Evolutionary conservation across 2,329 filamentous ascomycete genomes (phyloP), one percentile per base, ranked within the genome.

Genomic region (Gnomoniopsis smithogilvyi): DNA sequence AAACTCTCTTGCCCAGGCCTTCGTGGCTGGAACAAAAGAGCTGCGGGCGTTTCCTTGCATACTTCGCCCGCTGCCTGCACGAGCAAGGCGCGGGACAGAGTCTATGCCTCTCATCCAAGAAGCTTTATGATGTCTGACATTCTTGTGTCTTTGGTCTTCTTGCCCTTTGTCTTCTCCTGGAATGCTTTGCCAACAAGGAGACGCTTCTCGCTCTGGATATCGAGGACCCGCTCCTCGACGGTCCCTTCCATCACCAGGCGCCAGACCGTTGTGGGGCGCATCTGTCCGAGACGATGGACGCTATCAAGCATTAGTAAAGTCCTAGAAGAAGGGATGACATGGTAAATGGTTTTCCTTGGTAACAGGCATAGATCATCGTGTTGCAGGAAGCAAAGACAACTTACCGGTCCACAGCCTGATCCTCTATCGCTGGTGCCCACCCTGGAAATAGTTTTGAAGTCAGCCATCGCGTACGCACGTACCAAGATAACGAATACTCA

Each of bases 341-440:
- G n/a, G n/a, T n/a, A n/a, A n/a, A n/a, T n/a, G 26, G 4, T 30
- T 30, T 30, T 30, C 8, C 4, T 30, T 30, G 26, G 26, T 4
- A 30, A 30, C 26, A 30, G 26, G 4, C 26, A 30, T n/a, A 30
- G 26, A 30, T 8, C 26, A 8, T 8, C 26, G 26, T 30, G 4
- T 30, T 30, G 26, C 26, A 30, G 26, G 26, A 30, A 8, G 8
- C 26, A 4, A 4, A 4, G 26, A 30, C 8, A 4, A 30, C 26
- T 30, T n/a, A 41, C n/a, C 38, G 88, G 69, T 96, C 92, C 2
- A 96, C 82, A 3, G 93, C 93, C 70, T 96, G 92, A 65, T 96
- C 92, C 72, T 96, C 92, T 57, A 96, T 95, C 1, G 92, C 92
- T 0, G 92, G 92, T 1, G 92, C 92, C 90, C 92, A 96, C 92